Evolutionary conservation across 306 rosid genomes (phyloP).

Genomic region (Lathyrus aphaca): DNA sequence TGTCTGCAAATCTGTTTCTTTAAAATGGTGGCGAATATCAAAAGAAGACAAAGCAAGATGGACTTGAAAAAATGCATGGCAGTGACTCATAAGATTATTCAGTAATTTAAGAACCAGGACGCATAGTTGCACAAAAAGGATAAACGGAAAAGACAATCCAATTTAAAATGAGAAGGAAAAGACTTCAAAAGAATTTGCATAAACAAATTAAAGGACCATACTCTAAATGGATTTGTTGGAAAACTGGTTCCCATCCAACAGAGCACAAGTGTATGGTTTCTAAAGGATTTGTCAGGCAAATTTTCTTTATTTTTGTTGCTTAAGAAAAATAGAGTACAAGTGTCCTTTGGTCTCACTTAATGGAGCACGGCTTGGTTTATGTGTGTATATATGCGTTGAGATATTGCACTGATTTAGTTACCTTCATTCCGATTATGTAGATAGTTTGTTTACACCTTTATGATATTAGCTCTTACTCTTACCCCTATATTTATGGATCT

Average conservation of each 20-base stretch:
- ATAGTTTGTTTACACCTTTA: no score
- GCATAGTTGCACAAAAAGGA: conserved; percentile 7
- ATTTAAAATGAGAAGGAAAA: conserved; percentile 15
- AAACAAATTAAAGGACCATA: conserved; percentile 16
- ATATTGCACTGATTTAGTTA: no score
- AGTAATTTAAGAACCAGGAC: conserved; percentile 4
- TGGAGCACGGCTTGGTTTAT: not conserved
- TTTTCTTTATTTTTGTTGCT: no score
- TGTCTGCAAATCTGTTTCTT: conserved; percentile 25
- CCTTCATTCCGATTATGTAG: no score
- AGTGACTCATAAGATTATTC: conserved; percentile 21
- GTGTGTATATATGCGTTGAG: no score
- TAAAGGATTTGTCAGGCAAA: no score
- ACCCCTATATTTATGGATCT: no score
- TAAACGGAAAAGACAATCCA: conserved; percentile 4
- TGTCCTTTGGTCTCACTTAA: conserved; percentile 17
- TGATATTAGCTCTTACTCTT: no score
- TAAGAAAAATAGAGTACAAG: no score
- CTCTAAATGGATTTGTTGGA: conserved; percentile 20
- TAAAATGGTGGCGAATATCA: conserved; percentile 1
- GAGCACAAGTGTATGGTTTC: conserved; percentile 1
- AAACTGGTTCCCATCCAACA: conserved; percentile 11
- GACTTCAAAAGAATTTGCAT: not conserved
- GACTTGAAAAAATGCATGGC: conserved; percentile 18
- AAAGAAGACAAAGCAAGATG: not conserved